Base-by-base conservation (phyloP, 495 filamentous ascomycete species). In the Viridothelium virens region DNA sequence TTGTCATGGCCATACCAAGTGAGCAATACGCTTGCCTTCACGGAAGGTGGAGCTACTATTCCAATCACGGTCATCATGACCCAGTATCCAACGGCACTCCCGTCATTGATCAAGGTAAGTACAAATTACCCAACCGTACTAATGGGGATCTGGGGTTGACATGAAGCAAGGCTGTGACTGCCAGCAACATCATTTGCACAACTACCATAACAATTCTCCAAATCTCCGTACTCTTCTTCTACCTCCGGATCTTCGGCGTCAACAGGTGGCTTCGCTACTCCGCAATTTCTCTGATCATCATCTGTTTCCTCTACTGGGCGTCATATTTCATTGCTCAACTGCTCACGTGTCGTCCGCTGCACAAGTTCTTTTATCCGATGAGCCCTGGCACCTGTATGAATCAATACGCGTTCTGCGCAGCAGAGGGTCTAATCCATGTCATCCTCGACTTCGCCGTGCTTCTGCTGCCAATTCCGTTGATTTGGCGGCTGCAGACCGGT, bases 21-120 rank as follows among this genome's bases (percentile, higher is more conserved):
- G 41, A 46, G 41, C 41, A 46, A 46, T 46, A 46, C 41, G 41
- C 41, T 46, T 46, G 41, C 41, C 41, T 46, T 46, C 41, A 46
- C 41, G 6, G 41, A 46, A 46, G 41, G 41, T 14, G 41, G 41
- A 6, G 41, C 41, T 14, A 46, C 6, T 14, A 46, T 46, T 6
- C 41, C 41, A 14, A 46, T 46, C 41, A 46, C 41, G 41, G 41
- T 46, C 41, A 46, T 46, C 41, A 46, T 46, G 41, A 46, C 41
- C 14, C 41, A 46, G 14, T 14, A 46, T 46, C 41, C 41, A 6
- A 46, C 41, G 41, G 41, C 41, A 6, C 14, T 46, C 6, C 6
- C 41, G 14, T 46, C 41, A 14, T 46, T 46, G 41, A 46, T 46
- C 41, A 46, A 46, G 41, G 41, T 46, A 46, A 46, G 6, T 46